Evolutionary conservation across 169 alveolate genomes (phyloP).

Genomic region (Condylostoma magnum): DNA sequence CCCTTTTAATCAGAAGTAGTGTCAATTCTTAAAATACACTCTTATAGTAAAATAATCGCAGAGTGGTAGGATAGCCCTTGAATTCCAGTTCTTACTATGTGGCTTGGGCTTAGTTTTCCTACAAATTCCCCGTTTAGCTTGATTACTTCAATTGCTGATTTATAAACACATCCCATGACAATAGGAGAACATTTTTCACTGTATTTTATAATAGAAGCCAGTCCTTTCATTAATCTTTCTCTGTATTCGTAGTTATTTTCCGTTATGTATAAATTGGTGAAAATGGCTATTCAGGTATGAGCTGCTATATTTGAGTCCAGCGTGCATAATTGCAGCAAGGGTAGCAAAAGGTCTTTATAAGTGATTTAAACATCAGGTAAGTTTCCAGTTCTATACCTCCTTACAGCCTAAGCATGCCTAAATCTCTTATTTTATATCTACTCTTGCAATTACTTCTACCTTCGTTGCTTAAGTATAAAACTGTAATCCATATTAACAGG

Average conservation of each 20-base stretch:
- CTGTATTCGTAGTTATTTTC: constrained; percentile 37
- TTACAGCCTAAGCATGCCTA: constrained; percentile 48
- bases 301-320: constrained; percentile 62
- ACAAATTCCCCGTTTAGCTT: constrained; percentile 52
- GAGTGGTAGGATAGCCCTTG: constrained; percentile 59
- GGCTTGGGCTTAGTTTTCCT: constrained; percentile 40
- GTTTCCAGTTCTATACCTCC: constrained; percentile 81
- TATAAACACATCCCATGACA: constrained; percentile 55
- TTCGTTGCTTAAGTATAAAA: too few relatives aligned
- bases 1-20: neutral
- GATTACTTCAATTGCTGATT: constrained; percentile 54
- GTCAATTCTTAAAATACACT: constrained; percentile 49
- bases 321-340: constrained; percentile 58
- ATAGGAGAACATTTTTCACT: constrained; percentile 50
- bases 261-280: constrained; percentile 18
- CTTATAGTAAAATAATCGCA: constrained; percentile 65
- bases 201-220: constrained; percentile 42
- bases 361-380: constrained; percentile 80
- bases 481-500: too few relatives aligned
- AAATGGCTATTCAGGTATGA: constrained; percentile 35
- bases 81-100: constrained; percentile 59
- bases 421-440: constrained; percentile 49
- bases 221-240: constrained; percentile 48
- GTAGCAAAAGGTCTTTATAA: constrained; percentile 68
- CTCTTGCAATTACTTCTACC: too few relatives aligned